Percentiles rank a stretch among this genome's conserved stretches.
phyloP scores from a whole-genome alignment of 257 asterid genomes.

The Solanum peruvianum region DNA sequence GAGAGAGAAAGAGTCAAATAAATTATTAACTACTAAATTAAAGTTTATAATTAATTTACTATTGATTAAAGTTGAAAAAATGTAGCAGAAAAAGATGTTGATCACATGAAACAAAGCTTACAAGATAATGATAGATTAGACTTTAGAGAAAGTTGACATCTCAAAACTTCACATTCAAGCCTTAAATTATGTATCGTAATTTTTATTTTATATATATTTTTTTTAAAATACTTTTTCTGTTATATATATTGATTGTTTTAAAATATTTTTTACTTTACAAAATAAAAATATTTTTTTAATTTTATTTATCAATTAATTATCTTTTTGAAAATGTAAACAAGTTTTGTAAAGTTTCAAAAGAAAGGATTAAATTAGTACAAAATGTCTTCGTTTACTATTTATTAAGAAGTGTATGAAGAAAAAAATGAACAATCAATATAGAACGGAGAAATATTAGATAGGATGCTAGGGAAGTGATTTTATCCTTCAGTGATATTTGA shows the following conservation, averaged over 20 bases:
- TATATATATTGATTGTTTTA: not conserved
- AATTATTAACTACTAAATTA: not conserved
- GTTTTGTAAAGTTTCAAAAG: no score
- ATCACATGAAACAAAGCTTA: not conserved
- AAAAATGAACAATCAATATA: not conserved
- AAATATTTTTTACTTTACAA: not conserved
- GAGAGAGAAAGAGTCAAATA: not conserved
- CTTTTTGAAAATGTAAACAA: no score
- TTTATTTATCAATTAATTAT: no score
- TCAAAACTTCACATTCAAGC: not conserved
- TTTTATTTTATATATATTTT: not conserved
- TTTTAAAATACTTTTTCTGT: no score
- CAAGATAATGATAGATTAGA: not conserved
- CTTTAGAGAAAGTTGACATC: not conserved
- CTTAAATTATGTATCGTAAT: not conserved
- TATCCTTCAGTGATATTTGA: not conserved
- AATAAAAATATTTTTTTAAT: not conserved
- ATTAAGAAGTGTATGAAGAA: no score
- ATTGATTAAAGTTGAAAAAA: not conserved
- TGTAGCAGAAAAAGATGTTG: not conserved
- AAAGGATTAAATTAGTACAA: no score
- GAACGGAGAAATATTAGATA: accelerated
- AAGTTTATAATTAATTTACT: not conserved
- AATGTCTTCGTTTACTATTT: no score
- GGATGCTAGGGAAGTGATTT: not conserved